A percentile compares a stretch with the other conserved stretches of the same genome.
Conservation (phyloP, 495 filamentous ascomycete genomes). For the Hypoxylon intermedium region DNA sequence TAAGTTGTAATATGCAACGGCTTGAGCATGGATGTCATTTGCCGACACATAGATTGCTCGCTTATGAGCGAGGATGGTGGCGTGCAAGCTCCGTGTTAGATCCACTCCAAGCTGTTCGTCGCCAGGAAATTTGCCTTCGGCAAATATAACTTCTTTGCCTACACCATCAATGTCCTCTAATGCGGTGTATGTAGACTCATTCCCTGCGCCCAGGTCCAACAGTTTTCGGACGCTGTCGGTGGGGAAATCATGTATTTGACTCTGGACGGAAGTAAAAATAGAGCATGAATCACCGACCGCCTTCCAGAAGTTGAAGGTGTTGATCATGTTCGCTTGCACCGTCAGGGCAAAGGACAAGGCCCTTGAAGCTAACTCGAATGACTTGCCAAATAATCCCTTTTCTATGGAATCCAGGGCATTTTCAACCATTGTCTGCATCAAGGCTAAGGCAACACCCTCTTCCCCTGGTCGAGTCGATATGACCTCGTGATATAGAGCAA, state of each 20-base stretch:
- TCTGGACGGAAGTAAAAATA: conserved; percentile 78
- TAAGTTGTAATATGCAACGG: conserved; percentile 95
- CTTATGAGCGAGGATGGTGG: conserved; percentile 84
- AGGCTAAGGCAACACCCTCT: conserved; percentile 82
- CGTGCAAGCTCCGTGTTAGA: conserved; percentile 61
- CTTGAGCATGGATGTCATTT: conserved; percentile 85
- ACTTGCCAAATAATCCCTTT: conserved; percentile 81
- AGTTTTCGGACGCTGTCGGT: conserved; percentile 60
- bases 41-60: conserved; percentile 76
- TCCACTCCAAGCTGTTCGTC: conserved; percentile 58
- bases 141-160: conserved; percentile 56
- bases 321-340: conserved; percentile 49
- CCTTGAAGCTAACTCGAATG: conserved; percentile 68
- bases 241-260: conserved; percentile 66
- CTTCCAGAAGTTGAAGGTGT: conserved; percentile 96
- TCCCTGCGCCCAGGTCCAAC: conserved; percentile 57
- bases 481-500: conserved; percentile 75
- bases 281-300: conserved; percentile 87
- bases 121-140: conserved; percentile 50
- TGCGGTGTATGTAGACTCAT: conserved; percentile 63
- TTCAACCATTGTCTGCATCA: conserved; percentile 87
- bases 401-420: conserved; percentile 78
- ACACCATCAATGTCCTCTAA: conserved; percentile 76
- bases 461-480: conserved; percentile 70
- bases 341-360: conserved; percentile 52